phyloP scores from a whole-genome alignment of 257 asterid genomes.

The Leptodermis oblonga region DNA sequence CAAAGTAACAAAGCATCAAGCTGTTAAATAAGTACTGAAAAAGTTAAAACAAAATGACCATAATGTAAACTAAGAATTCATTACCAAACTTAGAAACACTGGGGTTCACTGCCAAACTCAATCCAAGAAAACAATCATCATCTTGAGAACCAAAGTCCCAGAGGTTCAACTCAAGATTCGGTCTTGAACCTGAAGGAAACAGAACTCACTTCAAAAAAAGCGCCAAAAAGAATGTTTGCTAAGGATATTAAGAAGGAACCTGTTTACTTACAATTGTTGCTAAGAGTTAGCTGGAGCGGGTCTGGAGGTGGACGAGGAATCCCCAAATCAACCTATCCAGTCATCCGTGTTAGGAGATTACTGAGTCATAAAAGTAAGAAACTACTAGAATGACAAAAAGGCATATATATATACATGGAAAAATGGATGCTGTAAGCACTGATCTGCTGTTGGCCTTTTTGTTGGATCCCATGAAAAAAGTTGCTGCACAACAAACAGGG shows the following conservation, averaged over 20 bases:
- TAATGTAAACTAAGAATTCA: constrained; percentile 1
- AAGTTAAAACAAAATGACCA: background rate
- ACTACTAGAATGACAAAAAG: constrained; percentile 13
- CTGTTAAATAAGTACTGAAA: background rate
- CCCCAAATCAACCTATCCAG: constrained; percentile 51
- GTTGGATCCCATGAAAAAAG: constrained; percentile 94
- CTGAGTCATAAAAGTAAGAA: constrained; percentile 1
- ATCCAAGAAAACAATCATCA: constrained; percentile 89
- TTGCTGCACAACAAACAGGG: constrained; percentile 47
- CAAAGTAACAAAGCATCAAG: background rate
- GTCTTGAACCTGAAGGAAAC: constrained; percentile 56
- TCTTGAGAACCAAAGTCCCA: constrained; percentile 68
- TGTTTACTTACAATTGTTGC: constrained; percentile 37
- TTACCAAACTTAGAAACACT: constrained; percentile 71
- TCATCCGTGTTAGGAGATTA: constrained; percentile 31
- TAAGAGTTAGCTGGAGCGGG: constrained; percentile 62
- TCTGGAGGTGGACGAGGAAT: constrained; percentile 60
- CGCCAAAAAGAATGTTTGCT: background rate
- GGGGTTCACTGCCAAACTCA: constrained; percentile 91
- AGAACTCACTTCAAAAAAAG: background rate
- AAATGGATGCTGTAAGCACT: constrained; percentile 87
- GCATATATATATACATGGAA: constrained; percentile 49
- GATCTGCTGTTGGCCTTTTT: constrained; percentile 91
- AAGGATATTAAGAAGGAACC: constrained; percentile 19
- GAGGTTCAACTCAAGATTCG: constrained; percentile 95